Evolutionary conservation across 768 basidiomycete species (phyloP), one percentile per base, ranked within the genome.

Genomic region (Kwoniella sp.): DNA sequence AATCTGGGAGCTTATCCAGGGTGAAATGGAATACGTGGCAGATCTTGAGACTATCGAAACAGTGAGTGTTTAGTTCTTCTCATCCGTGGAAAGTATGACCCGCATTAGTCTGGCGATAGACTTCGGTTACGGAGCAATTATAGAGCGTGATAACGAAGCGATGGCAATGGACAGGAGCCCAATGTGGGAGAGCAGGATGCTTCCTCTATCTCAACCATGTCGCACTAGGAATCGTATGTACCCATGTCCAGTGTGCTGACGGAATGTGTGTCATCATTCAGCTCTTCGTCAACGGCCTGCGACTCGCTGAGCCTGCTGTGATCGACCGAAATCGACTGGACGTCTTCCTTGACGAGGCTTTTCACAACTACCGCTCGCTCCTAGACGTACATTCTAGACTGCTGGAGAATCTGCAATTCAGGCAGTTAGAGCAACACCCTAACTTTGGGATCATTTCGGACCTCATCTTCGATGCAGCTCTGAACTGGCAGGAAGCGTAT

Each of bases 1-100:
- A 73, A 93, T 95, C 56, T 96, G 94, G 74, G 93, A 96, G 82
- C 80, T 95, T 67, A 95, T 96, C 80, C 91, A 95, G 80, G 90
- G 91, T 68, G 93, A 96, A 80, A 95, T 95, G 92, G 87, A 88
- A 28, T 96, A 94, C 75, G 93, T 95, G 28, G 90, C 88, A 72
- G 93, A 96, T 83, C 81, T 96, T 64, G 90, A 93, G 80, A 90
- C 88, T 61, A 89, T 96, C 51, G 88, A 90, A 66, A 83, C 83
- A 66, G 92, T 93, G 72, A 12, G 87, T 66, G 4, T 23, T 28
- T 7, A 12, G 4, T 20, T 9, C 38, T 41, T n/a, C n/a, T n/a
- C n/a, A n/a, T n/a, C n/a, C n/a, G n/a, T n/a, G n/a, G n/a, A n/a
- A n/a, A n/a, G n/a, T n/a, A n/a, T n/a, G n/a, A n/a, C n/a, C n/a